Evolutionary conservation across 2,329 filamentous ascomycete genomes (phyloP), one percentile per base, ranked within the genome.

Genomic region (Fusarium tjaetaba): DNA sequence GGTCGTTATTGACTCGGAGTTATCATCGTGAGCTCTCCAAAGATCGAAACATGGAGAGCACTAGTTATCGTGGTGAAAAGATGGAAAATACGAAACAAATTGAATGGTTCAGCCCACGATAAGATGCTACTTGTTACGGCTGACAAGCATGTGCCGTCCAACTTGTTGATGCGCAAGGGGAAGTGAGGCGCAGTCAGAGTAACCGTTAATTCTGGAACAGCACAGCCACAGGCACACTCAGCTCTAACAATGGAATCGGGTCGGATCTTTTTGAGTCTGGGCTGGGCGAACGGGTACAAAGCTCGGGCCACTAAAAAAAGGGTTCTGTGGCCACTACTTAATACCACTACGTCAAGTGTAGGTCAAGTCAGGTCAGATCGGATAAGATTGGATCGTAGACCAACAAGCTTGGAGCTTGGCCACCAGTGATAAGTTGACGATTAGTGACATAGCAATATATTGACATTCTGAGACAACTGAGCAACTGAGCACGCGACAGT

Each of bases 171-270:
- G 62, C 68, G 49, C 61, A 58, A 74, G 55, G 71, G 59, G 71
- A 71, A 65, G 13, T 61, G 68, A 48, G 76, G 76, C 76, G 76
- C 76, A 78, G 76, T 64, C 26, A 43, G 13, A 39, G 5, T 26
- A 26, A 26, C 26, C 26, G 14, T 53, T 26, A 30, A 65, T 57
- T 61, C 42, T 15, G 52, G 52, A 49, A 14, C 15, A 46, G 63
- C 74, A 78, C 77, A 70, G 77, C 77, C 77, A 78, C 77, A 76
- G 45, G 18, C 32, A 46, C 34, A n/a, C 14, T 20, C 28, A 57
- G 61, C 46, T 61, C 24, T 36, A 52, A 52, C 49, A 58, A 18
- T 48, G 18, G 13, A 46, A 22, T 38, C 30, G 52, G 43, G 11
- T 41, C 52, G 41, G 45, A 48, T 63, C 52, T 68, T 63, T 71